A percentile compares a stretch with the other conserved stretches of the same genome.
These are phyloP conservation scores for Boletellus emodensis DNA, from an alignment of 768 basidiomycete genomes.

Conservation along the genomic window DNA sequence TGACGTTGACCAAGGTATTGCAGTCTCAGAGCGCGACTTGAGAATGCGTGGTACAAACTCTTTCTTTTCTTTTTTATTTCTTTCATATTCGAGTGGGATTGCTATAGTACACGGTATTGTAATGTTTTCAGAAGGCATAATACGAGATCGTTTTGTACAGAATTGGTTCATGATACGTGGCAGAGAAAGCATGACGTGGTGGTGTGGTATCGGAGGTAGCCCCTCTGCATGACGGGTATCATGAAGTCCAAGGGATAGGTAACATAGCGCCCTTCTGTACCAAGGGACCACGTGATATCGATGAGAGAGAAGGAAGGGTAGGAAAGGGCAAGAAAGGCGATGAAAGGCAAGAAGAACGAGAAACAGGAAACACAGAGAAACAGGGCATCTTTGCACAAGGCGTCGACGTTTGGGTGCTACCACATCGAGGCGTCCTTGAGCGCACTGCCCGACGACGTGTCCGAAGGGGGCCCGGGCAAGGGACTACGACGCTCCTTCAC, in stretches of 20 bases:
- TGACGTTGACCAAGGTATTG: conserved; percentile 19
- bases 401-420: not conserved
- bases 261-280: not conserved
- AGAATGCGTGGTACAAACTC: not conserved
- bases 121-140: conserved; percentile 6
- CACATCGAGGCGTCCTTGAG: conserved; percentile 6
- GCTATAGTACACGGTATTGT: conserved; percentile 19
- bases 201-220: not conserved
- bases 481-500: not conserved
- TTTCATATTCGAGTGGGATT: not conserved
- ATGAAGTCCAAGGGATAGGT: not conserved
- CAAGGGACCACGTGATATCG: not conserved
- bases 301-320: not conserved
- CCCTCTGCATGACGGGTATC: conserved; percentile 9
- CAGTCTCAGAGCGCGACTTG: not conserved
- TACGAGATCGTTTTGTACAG: not conserved
- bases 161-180: conserved; percentile 4
- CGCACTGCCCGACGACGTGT: not conserved
- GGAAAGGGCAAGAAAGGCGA: not conserved
- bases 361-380: not conserved
- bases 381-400: not conserved
- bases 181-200: conserved; percentile 3
- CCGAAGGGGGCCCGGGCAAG: not conserved
- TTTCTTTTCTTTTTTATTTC: not conserved
- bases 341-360: too few relatives aligned